Percentiles rank a stretch among this genome's conserved stretches.
Evolutionary conservation across 768 basidiomycete genomes (phyloP).

Genomic region (Lactarius pseudohatsudake): DNA sequence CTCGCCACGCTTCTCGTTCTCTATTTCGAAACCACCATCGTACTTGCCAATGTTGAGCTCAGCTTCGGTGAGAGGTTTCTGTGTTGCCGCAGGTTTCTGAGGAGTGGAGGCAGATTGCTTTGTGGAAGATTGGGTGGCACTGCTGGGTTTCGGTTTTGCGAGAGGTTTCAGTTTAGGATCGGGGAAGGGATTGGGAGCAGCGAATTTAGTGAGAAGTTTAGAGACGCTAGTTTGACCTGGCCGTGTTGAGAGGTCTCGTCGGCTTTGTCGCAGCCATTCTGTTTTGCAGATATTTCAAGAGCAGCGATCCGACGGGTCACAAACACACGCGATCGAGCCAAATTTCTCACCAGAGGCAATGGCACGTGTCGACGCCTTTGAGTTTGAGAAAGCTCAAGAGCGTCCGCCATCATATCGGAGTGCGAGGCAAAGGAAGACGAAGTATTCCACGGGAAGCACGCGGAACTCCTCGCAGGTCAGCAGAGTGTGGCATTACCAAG

Average conservation of each 20-base stretch:
- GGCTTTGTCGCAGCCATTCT: constrained; percentile 39
- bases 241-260: constrained; percentile 47
- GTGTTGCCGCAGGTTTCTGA: constrained; percentile 28
- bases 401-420: constrained; percentile 26
- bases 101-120: constrained; percentile 14
- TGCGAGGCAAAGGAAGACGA: constrained; percentile 29
- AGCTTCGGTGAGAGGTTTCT: constrained; percentile 28
- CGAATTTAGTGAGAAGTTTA: constrained; percentile 74
- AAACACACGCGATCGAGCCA: constrained; percentile 23
- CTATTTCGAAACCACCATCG: constrained; percentile 94
- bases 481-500: constrained; percentile 10
- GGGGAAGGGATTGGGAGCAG: constrained; percentile 56
- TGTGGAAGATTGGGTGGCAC: constrained; percentile 35
- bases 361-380: constrained; percentile 13
- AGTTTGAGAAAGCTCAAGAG: constrained; percentile 25
- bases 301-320: constrained; percentile 64
- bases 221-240: constrained; percentile 61
- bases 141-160: constrained; percentile 27
- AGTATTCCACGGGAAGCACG: constrained; percentile 19
- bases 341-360: constrained; percentile 21
- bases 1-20: constrained; percentile 79
- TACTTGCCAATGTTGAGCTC: constrained; percentile 82
- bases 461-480: constrained; percentile 20
- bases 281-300: constrained; percentile 61
- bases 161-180: constrained; percentile 31